phyloP scores from a whole-genome alignment of 2,329 filamentous ascomycete genomes.

The Scedosporium boydii region DNA sequence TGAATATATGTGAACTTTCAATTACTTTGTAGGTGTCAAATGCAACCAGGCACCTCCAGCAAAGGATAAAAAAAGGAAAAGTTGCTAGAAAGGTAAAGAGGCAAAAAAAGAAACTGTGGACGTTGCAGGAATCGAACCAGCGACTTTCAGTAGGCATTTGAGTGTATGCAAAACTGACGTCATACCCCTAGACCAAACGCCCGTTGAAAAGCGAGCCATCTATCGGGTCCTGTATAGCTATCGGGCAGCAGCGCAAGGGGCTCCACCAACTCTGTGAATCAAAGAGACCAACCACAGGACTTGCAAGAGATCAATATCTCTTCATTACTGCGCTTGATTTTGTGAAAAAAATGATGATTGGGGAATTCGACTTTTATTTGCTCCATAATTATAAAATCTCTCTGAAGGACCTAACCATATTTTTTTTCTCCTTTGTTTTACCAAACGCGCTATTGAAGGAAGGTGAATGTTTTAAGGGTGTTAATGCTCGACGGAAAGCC shows the following conservation, averaged over 20 bases:
- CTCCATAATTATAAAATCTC: too few species aligned
- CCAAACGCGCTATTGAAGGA: too few species aligned
- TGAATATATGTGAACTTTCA: neutral
- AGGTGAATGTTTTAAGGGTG: too few species aligned
- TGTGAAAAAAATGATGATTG: too few species aligned
- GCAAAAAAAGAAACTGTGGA: conserved; percentile 4
- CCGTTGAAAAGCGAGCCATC: neutral
- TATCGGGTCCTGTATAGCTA: neutral
- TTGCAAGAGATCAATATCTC: too few species aligned
- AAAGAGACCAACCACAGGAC: neutral
- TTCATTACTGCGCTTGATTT: too few species aligned
- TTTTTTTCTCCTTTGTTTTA: too few species aligned
- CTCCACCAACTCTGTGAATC: neutral
- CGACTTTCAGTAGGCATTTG: conserved; percentile 7
- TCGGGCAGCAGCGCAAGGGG: neutral
- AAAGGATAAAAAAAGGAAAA: neutral
- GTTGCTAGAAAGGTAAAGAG: neutral
- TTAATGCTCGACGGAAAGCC: too few species aligned
- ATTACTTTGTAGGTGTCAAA: neutral
- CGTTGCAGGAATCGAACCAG: conserved; percentile 8
- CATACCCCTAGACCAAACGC: conserved; percentile 9
- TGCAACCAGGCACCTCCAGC: neutral
- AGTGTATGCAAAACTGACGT: conserved; percentile 8
- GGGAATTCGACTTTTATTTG: too few species aligned
- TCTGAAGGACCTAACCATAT: too few species aligned